These are phyloP conservation scores for Podospora appendiculata DNA, from an alignment of 495 filamentous ascomycete genomes.

Conservation along the genomic window DNA sequence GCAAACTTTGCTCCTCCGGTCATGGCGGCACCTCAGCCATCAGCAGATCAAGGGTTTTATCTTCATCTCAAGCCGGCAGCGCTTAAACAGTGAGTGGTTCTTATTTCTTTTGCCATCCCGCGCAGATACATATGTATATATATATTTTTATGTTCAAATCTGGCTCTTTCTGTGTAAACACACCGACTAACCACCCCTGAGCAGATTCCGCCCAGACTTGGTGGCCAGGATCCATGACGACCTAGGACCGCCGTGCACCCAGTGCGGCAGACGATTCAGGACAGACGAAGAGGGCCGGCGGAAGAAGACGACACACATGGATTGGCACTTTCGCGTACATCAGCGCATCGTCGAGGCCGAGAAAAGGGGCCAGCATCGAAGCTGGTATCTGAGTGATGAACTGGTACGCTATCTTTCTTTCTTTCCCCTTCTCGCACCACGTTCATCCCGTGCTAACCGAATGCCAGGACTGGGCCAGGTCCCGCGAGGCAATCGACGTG, in stretches of 20 bases:
- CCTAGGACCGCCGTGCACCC: slow-evolving; percentile 75
- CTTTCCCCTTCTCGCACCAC: neutral
- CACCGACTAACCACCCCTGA: slow-evolving; percentile 10
- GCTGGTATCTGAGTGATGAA: slow-evolving; percentile 83
- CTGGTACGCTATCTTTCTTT: slow-evolving; percentile 50
- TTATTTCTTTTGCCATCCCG: slow-evolving; percentile 7
- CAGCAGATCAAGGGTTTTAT: neutral
- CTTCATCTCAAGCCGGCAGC: neutral
- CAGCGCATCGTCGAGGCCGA: slow-evolving; percentile 76
- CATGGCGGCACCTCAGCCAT: slow-evolving; percentile 14
- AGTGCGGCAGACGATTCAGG: slow-evolving; percentile 82
- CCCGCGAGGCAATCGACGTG: slow-evolving; percentile 65
- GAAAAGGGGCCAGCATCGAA: slow-evolving; percentile 75
- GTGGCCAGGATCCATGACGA: slow-evolving; percentile 67
- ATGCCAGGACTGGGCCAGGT: slow-evolving; percentile 76
- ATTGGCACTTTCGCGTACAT: slow-evolving; percentile 96
- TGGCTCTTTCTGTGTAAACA: neutral
- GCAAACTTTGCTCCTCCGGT: neutral
- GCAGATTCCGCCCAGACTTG: slow-evolving; percentile 66
- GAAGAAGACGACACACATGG: slow-evolving; percentile 86
- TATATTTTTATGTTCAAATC: neutral
- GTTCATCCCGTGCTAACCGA: slow-evolving; percentile 16
- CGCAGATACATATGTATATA: slow-evolving; percentile 1
- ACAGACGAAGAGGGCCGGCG: slow-evolving; percentile 67
- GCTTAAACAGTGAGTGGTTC: slow-evolving; percentile 23